These are phyloP conservation scores for Epichloe glyceriae DNA, from an alignment of 2,329 filamentous ascomycete species.

Conservation along the genomic window DNA sequence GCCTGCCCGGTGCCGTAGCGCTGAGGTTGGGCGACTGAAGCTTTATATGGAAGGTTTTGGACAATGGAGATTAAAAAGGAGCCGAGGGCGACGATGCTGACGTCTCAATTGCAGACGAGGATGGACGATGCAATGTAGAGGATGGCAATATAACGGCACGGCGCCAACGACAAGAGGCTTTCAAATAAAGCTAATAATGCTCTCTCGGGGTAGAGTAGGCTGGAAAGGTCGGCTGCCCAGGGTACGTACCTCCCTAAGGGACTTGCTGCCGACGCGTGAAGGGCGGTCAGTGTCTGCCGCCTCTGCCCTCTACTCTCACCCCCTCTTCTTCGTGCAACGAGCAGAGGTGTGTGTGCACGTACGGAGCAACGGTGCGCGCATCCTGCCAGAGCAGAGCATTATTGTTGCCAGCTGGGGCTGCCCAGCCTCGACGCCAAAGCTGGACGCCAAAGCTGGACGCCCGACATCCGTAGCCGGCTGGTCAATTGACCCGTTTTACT, in stretches of 20 bases:
- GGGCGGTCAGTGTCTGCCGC: constrained; percentile 1
- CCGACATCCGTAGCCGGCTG: not conserved
- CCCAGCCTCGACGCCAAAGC: not conserved
- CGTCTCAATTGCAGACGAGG: not conserved
- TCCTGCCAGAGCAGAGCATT: not conserved
- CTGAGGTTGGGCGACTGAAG: not conserved
- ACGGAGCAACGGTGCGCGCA: no score
- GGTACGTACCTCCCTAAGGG: not conserved
- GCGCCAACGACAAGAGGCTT: not conserved
- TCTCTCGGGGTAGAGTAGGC: not conserved
- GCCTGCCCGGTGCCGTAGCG: not conserved
- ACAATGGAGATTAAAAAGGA: not conserved
- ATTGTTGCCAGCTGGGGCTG: not conserved
- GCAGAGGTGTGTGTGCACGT: no score
- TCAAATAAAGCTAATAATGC: not conserved
- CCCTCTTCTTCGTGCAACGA: no score
- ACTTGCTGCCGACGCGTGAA: not conserved
- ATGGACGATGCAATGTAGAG: constrained; percentile 3
- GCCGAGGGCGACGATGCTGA: not conserved
- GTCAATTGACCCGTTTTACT: no score
- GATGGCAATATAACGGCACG: not conserved
- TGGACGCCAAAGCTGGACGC: not conserved
- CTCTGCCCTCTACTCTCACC: no score
- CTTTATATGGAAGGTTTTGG: not conserved
- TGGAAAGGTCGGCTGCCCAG: not conserved